phyloP scores from a whole-genome alignment of 495 filamentous ascomycete genomes.

The Xylaria castorea region DNA sequence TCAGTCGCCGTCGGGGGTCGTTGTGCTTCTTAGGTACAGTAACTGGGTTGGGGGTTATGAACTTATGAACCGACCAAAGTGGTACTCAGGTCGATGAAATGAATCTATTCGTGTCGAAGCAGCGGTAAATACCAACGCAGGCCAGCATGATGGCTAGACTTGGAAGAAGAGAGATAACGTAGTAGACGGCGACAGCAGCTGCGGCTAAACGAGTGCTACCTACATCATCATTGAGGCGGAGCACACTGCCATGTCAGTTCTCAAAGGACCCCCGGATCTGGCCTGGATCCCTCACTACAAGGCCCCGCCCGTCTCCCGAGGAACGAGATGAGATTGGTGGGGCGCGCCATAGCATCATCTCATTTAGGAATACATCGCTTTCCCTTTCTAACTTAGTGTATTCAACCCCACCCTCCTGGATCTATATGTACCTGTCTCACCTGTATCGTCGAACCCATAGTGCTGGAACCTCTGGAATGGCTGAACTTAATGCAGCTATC shows the following conservation, averaged over 20 bases:
- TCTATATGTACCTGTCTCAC: neutral
- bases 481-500: conserved; percentile 10
- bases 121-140: neutral
- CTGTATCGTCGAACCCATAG: neutral
- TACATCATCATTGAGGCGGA: conserved; percentile 20
- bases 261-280: neutral
- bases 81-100: neutral
- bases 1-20: neutral
- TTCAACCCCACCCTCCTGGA: neutral
- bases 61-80: neutral
- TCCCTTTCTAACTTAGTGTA: neutral
- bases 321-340: conserved; percentile 20
- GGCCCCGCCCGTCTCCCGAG: conserved; percentile 19
- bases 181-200: neutral
- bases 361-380: neutral
- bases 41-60: neutral
- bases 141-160: conserved; percentile 2
- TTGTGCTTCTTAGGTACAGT: conserved; percentile 4
- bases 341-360: neutral
- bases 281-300: neutral
- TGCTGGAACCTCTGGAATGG: neutral
- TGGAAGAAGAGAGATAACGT: neutral
- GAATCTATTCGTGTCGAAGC: conserved; percentile 6
- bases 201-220: neutral
- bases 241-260: conserved; percentile 11